A percentile compares a stretch with the other conserved stretches of the same genome.
Evolutionary conservation across 139 green algal species (phyloP).

Genomic region (Chlorella vulgaris): DNA sequence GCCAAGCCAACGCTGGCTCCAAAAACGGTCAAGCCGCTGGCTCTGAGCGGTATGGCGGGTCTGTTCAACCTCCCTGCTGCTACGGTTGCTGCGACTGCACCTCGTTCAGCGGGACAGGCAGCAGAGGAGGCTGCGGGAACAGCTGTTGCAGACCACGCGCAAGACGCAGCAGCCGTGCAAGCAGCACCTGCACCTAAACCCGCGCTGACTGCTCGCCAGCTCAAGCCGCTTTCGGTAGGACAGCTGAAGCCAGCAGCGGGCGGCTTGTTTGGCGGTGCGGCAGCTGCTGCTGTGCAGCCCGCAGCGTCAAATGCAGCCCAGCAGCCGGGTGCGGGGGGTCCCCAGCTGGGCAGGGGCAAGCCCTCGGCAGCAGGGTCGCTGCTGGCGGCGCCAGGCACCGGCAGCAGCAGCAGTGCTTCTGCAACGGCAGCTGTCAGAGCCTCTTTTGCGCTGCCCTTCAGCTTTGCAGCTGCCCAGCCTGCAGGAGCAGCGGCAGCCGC

Average conservation of each 20-base stretch:
- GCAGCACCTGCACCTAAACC: neutral
- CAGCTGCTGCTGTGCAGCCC: too few relatives aligned
- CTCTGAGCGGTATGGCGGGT: too few relatives aligned
- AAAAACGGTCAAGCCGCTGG: constrained; percentile 3
- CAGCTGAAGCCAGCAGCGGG: neutral
- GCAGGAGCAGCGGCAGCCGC: neutral
- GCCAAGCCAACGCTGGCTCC: constrained; percentile 11
- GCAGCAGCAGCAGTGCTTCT: neutral
- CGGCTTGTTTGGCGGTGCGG: neutral
- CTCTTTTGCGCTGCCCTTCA: constrained; percentile 15
- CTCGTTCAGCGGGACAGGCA: neutral
- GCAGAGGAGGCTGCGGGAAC: neutral
- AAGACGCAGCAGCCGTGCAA: neutral
- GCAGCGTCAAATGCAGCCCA: neutral
- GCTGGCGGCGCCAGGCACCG: neutral
- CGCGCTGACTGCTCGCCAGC: neutral
- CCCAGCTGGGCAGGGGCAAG: neutral
- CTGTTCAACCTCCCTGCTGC: too few relatives aligned
- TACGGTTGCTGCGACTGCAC: neutral
- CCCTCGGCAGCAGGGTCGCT: neutral
- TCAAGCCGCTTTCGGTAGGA: neutral
- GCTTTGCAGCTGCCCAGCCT: neutral
- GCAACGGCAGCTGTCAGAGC: neutral
- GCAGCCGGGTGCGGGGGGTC: neutral
- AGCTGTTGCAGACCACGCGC: neutral